Evolutionary conservation across 257 asterid genomes (phyloP).

Genomic region (Rubia yunnanensis): DNA sequence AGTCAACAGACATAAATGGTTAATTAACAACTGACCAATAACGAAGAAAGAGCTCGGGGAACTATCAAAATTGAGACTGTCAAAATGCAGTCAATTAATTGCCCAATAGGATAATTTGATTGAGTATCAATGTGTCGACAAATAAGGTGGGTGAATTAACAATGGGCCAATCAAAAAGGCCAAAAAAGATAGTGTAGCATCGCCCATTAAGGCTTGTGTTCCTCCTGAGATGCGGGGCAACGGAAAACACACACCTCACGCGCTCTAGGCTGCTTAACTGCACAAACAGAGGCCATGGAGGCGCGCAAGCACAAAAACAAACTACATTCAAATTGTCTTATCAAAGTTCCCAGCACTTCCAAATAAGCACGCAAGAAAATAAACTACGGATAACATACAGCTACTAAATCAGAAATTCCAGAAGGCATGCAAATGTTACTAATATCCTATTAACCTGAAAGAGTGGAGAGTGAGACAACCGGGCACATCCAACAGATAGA

Average conservation of each 20-base stretch:
- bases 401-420: not conserved
- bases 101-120: not conserved
- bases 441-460: not conserved
- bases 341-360: not conserved
- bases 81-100: too few species aligned
- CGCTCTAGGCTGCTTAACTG: not conserved
- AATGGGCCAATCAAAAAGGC: not conserved
- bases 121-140: not conserved
- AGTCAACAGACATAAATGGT: not conserved
- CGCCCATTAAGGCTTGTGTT: not conserved
- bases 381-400: not conserved
- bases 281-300: not conserved
- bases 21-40: too few species aligned
- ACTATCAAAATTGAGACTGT: too few species aligned
- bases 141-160: not conserved
- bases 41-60: not conserved
- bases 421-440: not conserved
- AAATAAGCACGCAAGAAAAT: not conserved
- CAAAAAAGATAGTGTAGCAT: not conserved
- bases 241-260: not conserved
- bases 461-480: too few species aligned
- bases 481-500: not conserved
- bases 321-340: not conserved
- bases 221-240: not conserved
- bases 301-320: not conserved